phyloP scores from a whole-genome alignment of 176 grass and related monocot genomes.

The Musa acuminata region DNA sequence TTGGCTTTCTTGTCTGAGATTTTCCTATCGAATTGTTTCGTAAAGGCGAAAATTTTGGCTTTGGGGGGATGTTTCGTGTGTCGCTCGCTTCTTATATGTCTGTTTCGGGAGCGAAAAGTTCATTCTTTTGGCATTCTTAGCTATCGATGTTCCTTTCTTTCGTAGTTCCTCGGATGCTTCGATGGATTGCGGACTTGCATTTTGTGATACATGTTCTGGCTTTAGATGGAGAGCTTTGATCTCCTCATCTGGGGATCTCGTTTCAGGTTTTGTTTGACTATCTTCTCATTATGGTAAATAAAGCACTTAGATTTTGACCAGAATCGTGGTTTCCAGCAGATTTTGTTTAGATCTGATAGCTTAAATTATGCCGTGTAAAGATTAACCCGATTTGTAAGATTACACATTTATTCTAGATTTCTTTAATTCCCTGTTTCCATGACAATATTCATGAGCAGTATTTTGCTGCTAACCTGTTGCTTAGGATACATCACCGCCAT shows the following conservation, averaged over 20 bases:
- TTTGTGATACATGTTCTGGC: neutral
- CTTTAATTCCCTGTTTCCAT: neutral
- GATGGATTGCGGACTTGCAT: neutral
- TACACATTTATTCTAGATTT: neutral
- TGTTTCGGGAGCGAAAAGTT: neutral
- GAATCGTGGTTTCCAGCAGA: neutral
- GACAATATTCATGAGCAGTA: neutral
- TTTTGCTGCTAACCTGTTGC: neutral
- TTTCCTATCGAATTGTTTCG: neutral
- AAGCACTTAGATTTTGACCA: neutral
- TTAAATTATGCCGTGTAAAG: neutral
- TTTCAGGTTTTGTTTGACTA: neutral
- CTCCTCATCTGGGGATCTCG: neutral
- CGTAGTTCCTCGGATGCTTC: neutral
- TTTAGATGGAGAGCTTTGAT: neutral
- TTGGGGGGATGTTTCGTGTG: neutral
- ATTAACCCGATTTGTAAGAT: neutral
- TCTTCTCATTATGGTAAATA: neutral
- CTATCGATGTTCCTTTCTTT: neutral
- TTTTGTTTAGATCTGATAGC: neutral
- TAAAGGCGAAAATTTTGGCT: neutral
- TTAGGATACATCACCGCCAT: neutral
- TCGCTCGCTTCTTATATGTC: neutral
- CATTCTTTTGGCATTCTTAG: neutral
- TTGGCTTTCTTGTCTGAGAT: neutral